Base-by-base conservation (phyloP, 208 protist genomes). In the Blechomonas ayalai region DNA sequence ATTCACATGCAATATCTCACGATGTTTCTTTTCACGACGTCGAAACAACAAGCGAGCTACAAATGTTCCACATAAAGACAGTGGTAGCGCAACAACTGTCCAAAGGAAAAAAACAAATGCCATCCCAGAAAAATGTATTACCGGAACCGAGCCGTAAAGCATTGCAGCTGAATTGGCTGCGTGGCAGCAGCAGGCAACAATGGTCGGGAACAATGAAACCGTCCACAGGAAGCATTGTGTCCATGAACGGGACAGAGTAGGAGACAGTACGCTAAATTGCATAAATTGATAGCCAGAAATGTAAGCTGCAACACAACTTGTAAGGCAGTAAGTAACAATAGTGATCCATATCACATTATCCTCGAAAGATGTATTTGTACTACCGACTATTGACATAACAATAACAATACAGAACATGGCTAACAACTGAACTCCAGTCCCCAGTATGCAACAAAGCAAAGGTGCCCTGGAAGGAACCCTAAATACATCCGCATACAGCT, bases 401-500 rank as follows among this genome's bases (percentile, higher is more conserved):
- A 76, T 38, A 3, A 41, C 45, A 5, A 67, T 43, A 4, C 75
- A 19, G 12, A 64, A 33, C 27, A 87, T 67, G 7, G 52, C 42
- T 0, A 53, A 13, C 0, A 94, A 62, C 40, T 90, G 82, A 3
- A 52, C 60, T 13, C 81, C 81, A 23, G 69, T 73, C 9, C 85
- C 85, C 5, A 97, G 38, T 4, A 97, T 40, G 2, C 82, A 71
- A 32, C 77, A 89, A 34, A 98, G 80, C 18, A 96, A 28, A 15
- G 54, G 18, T 0, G 81, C 46, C 41, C 75, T 35, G 3, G 47
- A 32, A 2, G 96, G 96, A 2, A 86, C 52, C 8, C 97, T 82
- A 55, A 98, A 97, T 1, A 98, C 95, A 45, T 98, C 97, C 5
- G 76, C 87, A 63, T 96, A 87, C 1, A 98, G 59, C 20, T 95